Percentiles rank a stretch among this genome's conserved stretches.
phyloP scores from a whole-genome alignment of 139 green algal species.

The Pseudopediastrum boryanum region DNA sequence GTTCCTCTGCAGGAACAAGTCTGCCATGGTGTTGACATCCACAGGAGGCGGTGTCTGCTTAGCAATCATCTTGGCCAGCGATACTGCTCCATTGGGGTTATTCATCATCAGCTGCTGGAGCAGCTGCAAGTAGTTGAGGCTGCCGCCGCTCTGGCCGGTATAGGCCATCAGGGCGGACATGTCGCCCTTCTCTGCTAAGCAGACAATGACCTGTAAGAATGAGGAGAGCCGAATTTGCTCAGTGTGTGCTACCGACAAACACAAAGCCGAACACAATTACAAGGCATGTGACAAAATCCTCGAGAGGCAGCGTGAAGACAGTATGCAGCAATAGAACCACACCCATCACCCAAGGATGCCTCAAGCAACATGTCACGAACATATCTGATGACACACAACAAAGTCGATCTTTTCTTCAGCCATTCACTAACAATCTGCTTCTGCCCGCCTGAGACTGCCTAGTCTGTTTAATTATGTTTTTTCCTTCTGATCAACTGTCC shows the following conservation, averaged over 20 bases:
- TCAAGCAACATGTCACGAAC: too few relatives aligned
- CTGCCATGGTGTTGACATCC: conserved; percentile 93
- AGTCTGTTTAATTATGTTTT: not conserved
- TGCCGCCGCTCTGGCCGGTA: conserved; percentile 78
- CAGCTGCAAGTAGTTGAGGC: conserved; percentile 91
- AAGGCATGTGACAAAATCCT: too few relatives aligned
- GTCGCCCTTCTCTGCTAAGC: conserved; percentile 94
- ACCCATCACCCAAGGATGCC: too few relatives aligned
- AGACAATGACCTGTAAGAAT: conserved; percentile 70
- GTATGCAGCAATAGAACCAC: too few relatives aligned
- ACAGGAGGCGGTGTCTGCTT: conserved; percentile 74
- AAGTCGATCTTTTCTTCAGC: too few relatives aligned
- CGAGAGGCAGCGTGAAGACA: too few relatives aligned
- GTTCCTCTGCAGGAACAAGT: conserved; percentile 93
- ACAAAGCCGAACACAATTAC: too few relatives aligned
- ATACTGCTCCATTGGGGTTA: conserved; percentile 91
- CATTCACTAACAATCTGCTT: too few relatives aligned
- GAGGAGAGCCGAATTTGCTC: too few relatives aligned
- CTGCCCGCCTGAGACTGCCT: conserved; percentile 3
- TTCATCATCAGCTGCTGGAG: conserved; percentile 92
- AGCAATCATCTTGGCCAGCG: conserved; percentile 93
- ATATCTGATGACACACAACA: too few relatives aligned
- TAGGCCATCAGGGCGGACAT: conserved; percentile 89
- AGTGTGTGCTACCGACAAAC: too few relatives aligned
- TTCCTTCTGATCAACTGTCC: not conserved